These are phyloP conservation scores for Aspergillus avenaceus DNA, from an alignment of 495 filamentous ascomycete genomes.

Conservation along the genomic window DNA sequence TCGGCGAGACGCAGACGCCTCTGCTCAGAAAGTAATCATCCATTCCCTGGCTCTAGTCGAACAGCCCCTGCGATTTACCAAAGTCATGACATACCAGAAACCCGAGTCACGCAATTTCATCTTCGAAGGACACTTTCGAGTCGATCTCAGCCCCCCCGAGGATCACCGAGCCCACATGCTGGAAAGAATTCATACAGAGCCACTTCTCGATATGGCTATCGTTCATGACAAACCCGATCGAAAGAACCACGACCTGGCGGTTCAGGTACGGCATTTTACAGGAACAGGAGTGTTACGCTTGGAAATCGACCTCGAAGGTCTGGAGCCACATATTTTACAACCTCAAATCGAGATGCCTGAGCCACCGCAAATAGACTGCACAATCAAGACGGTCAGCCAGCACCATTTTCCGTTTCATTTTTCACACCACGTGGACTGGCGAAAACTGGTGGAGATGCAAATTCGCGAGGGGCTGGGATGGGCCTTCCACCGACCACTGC, in stretches of 20 bases:
- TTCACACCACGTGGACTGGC: constrained; percentile 15
- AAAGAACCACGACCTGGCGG: constrained; percentile 7
- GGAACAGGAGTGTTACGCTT: constrained; percentile 6
- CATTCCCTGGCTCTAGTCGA: constrained; percentile 9
- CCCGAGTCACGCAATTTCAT: constrained; percentile 12
- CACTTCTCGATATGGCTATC: constrained; percentile 12
- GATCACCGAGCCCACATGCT: neutral
- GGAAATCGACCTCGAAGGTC: constrained; percentile 9
- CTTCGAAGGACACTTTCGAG: constrained; percentile 10
- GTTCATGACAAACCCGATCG: constrained; percentile 2
- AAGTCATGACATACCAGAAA: constrained; percentile 2
- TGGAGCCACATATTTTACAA: constrained; percentile 4
- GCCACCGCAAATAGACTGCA: constrained; percentile 14
- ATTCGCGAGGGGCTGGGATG: constrained; percentile 13
- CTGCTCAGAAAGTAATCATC: constrained; percentile 7
- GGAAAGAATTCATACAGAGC: neutral
- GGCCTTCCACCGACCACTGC: constrained; percentile 13
- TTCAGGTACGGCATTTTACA: constrained; percentile 8
- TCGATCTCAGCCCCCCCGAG: constrained; percentile 5
- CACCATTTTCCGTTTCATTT: constrained; percentile 16
- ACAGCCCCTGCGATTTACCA: constrained; percentile 9
- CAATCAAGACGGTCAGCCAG: constrained; percentile 10
- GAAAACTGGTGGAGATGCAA: constrained; percentile 11
- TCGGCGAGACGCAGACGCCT: neutral
- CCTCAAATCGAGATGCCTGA: constrained; percentile 13